Conservation (phyloP, 2,329 filamentous ascomycete species). For the Penicillium verrucosum region DNA sequence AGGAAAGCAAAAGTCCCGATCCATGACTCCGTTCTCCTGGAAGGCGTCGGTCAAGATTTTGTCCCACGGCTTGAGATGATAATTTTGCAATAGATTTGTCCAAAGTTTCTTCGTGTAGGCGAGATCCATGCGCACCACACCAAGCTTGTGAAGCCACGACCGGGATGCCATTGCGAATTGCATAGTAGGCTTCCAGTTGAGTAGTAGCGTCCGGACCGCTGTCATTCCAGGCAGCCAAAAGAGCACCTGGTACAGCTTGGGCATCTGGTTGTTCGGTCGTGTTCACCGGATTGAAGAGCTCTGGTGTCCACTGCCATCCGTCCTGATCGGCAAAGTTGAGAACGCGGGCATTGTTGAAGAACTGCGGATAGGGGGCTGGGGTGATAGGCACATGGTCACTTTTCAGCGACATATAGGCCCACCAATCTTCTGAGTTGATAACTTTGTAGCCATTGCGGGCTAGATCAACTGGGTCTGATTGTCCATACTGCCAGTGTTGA, state of each 20-base stretch:
- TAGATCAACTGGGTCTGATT: conserved; percentile 51
- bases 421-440: conserved; percentile 55
- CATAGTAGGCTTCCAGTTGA: conserved; percentile 53
- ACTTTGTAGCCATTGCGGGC: conserved; percentile 48
- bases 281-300: conserved; percentile 52
- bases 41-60: conserved; percentile 47
- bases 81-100: conserved; percentile 42
- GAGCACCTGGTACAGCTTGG: conserved; percentile 47
- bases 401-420: conserved; percentile 56
- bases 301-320: conserved; percentile 47
- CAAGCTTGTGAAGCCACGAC: conserved; percentile 54
- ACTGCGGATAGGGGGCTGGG: conserved; percentile 46
- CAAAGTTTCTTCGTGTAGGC: conserved; percentile 42
- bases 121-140: conserved; percentile 47
- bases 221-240: conserved; percentile 55
- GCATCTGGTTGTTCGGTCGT: conserved; percentile 47
- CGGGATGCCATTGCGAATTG: conserved; percentile 50
- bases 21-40: background rate
- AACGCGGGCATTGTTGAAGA: conserved; percentile 48
- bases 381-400: conserved; percentile 54
- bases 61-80: conserved; percentile 43
- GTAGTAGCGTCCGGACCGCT: conserved; percentile 52
- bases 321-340: conserved; percentile 50
- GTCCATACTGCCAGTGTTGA: conserved; percentile 57
- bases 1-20: conserved; percentile 32